A percentile compares a stretch with the other conserved stretches of the same genome.
These are phyloP conservation scores for Fusarium staphyleae DNA, from an alignment of 2,329 filamentous ascomycete genomes.

Conservation along the genomic window DNA sequence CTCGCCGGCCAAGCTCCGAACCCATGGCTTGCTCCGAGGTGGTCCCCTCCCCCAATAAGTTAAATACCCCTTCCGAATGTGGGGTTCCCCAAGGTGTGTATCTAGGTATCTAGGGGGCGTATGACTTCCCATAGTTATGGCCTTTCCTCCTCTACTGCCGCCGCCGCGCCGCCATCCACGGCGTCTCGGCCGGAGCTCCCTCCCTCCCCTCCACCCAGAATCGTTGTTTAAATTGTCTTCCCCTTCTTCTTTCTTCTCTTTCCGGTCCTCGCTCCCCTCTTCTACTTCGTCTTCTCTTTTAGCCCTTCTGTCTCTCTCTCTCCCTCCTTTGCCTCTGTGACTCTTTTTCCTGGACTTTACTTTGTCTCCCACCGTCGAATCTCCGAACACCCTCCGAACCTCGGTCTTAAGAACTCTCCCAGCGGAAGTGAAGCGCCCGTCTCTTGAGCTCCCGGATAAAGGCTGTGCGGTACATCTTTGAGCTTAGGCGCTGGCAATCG, in stretches of 20 bases:
- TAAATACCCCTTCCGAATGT: constrained; percentile 25
- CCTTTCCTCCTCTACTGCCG: background rate
- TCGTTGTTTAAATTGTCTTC: constrained; percentile 24
- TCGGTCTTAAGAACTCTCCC: constrained; percentile 29
- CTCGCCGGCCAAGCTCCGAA: constrained; percentile 8
- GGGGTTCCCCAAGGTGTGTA: constrained; percentile 32
- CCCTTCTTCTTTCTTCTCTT: background rate
- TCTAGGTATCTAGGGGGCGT: constrained; percentile 9
- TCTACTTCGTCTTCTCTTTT: constrained; percentile 4
- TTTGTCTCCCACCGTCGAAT: too few relatives aligned
- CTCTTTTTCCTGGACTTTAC: too few relatives aligned
- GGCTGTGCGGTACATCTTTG: background rate
- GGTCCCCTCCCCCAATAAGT: constrained; percentile 17
- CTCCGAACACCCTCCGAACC: constrained; percentile 30
- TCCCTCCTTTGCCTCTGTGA: too few relatives aligned
- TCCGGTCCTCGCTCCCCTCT: constrained; percentile 13
- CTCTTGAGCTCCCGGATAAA: too few relatives aligned
- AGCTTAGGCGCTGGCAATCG: constrained; percentile 7
- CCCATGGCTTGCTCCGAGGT: constrained; percentile 24
- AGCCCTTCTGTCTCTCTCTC: constrained; percentile 4
- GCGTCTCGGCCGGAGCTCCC: too few relatives aligned
- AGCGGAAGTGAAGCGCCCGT: too few relatives aligned
- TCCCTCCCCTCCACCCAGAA: background rate
- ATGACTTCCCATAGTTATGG: background rate
- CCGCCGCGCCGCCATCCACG: constrained; percentile 1